These are phyloP conservation scores for Saccharum officinarum DNA, from an alignment of 176 grass and related monocot genomes.

Conservation along the genomic window DNA sequence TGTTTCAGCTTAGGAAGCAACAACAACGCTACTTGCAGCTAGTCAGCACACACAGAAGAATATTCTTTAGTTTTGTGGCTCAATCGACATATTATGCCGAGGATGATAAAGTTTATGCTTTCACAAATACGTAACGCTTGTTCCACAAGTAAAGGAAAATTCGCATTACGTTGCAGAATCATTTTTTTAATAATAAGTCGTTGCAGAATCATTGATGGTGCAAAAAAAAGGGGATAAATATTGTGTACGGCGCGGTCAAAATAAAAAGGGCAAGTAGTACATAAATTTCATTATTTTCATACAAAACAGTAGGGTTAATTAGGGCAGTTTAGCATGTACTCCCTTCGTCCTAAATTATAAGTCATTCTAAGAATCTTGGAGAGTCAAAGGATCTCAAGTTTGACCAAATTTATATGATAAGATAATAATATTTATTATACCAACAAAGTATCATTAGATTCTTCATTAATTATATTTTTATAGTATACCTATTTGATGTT, in stretches of 20 bases:
- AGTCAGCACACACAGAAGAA: conserved; percentile 6
- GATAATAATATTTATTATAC: too few species aligned
- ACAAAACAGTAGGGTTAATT: not conserved
- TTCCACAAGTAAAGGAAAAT: conserved; percentile 22
- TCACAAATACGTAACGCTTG: conserved; percentile 10
- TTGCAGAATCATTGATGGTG: not conserved
- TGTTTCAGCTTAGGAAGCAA: conserved; percentile 36
- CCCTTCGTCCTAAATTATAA: too few species aligned
- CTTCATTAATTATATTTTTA: too few species aligned
- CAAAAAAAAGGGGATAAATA: not conserved
- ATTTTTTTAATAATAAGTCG: not conserved
- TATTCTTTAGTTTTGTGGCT: not conserved
- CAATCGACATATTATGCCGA: not conserved
- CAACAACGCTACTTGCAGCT: not conserved
- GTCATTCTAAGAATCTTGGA: too few species aligned
- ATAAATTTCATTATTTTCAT: not conserved
- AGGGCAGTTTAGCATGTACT: too few species aligned
- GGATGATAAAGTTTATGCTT: not conserved
- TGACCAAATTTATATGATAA: too few species aligned
- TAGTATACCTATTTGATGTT: too few species aligned
- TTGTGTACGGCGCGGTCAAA: not conserved
- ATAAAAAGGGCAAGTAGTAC: not conserved
- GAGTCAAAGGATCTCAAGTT: too few species aligned
- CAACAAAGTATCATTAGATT: too few species aligned
- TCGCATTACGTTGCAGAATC: conserved; percentile 16